Evolutionary conservation across 768 basidiomycete genomes (phyloP).

Genomic region (Tricholomella constricta): DNA sequence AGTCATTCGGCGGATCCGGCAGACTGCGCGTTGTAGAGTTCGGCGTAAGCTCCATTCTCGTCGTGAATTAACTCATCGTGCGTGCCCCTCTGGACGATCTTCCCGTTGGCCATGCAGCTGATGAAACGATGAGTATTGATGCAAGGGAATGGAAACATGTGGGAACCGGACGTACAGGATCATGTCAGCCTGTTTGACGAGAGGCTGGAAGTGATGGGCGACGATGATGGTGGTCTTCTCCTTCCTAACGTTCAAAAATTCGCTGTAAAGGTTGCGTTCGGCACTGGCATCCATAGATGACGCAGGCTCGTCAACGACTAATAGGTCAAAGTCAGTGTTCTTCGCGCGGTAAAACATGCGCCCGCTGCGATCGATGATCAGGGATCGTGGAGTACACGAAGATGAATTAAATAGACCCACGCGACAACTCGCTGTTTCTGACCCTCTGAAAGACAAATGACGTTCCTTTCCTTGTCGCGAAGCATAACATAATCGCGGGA

Average conservation of each 20-base stretch:
- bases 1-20: neutral
- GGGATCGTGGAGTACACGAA: conserved; percentile 4
- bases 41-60: neutral
- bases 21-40: conserved; percentile 1
- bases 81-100: neutral
- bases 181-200: conserved; percentile 2
- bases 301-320: conserved; percentile 7
- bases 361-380: conserved; percentile 29
- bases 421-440: conserved; percentile 52
- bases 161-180: conserved; percentile 2
- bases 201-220: neutral
- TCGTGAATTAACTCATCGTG: neutral
- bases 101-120: conserved; percentile 10
- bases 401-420: conserved; percentile 32
- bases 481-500: conserved; percentile 32
- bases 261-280: neutral
- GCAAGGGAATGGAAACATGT: neutral
- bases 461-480: conserved; percentile 28
- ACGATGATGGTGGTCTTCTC: conserved; percentile 7
- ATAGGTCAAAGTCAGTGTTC: conserved; percentile 18
- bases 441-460: conserved; percentile 40
- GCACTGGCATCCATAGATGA: neutral
- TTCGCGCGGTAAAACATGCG: conserved; percentile 45
- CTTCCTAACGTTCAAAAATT: neutral
- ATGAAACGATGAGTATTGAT: neutral